Percentiles rank a stretch among this genome's conserved stretches.
Conservation (phyloP, 306 rosid genomes). For the Benincasa hispida region DNA sequence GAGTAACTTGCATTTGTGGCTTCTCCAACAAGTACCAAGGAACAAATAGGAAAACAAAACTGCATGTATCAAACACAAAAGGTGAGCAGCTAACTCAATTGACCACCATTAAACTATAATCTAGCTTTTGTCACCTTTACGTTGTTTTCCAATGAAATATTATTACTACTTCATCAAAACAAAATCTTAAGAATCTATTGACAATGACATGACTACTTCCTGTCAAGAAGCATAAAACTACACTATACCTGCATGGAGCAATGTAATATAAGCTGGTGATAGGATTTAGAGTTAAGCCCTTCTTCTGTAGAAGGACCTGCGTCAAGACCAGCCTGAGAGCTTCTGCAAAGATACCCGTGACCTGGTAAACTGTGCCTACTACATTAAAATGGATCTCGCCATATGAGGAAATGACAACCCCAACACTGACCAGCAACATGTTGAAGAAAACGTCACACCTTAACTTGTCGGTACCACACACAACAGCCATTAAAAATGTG, state of each 20-base stretch:
- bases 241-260: slow-evolving; percentile 91
- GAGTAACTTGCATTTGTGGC: slow-evolving; percentile 69
- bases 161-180: background rate
- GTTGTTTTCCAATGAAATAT: background rate
- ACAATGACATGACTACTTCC: background rate
- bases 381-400: slow-evolving; percentile 92
- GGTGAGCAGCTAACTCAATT: background rate
- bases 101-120: background rate
- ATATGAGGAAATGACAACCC: slow-evolving; percentile 86
- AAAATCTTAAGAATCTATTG: background rate
- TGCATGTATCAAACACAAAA: slow-evolving; percentile 29
- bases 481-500: slow-evolving; percentile 73
- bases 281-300: slow-evolving; percentile 85
- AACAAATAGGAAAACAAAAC: slow-evolving; percentile 74
- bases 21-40: slow-evolving; percentile 92
- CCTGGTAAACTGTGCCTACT: slow-evolving; percentile 87
- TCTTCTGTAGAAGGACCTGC: slow-evolving; percentile 90
- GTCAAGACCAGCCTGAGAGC: slow-evolving; percentile 92
- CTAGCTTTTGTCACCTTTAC: background rate
- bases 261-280: slow-evolving; percentile 89
- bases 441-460: slow-evolving; percentile 89
- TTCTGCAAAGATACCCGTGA: slow-evolving; percentile 88
- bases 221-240: background rate
- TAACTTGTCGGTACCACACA: slow-evolving; percentile 81
- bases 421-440: slow-evolving; percentile 95